Conservation (phyloP, 345 rosid species). For the Syzygium grande region DNA sequence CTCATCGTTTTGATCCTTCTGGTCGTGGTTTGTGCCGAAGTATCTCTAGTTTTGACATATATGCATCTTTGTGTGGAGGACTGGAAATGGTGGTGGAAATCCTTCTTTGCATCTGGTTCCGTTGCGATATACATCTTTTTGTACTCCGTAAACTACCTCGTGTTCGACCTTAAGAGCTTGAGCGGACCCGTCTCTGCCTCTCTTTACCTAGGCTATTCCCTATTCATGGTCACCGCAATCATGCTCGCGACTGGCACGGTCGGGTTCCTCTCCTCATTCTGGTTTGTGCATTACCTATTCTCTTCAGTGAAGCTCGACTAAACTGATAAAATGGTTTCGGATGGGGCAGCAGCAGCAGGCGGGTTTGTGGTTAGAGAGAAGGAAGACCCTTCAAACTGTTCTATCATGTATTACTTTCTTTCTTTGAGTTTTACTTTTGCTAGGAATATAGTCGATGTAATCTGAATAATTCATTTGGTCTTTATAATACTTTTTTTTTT, state of each 20-base stretch:
- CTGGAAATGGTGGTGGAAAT: constrained; percentile 27
- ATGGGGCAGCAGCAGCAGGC: background rate
- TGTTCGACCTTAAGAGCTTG: constrained; percentile 18
- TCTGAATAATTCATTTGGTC: constrained; percentile 2
- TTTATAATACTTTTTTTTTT: background rate
- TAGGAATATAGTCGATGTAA: background rate
- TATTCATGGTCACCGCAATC: constrained; percentile 16
- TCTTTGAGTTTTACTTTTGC: background rate
- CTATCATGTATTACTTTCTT: constrained; percentile 1
- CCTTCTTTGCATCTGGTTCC: constrained; percentile 19
- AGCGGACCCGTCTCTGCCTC: constrained; percentile 17
- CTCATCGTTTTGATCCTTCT: constrained; percentile 13
- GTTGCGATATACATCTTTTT: constrained; percentile 17
- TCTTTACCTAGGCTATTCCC: constrained; percentile 16
- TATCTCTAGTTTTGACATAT: constrained; percentile 18
- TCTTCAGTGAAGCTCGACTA: constrained; percentile 20
- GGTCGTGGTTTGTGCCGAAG: constrained; percentile 17
- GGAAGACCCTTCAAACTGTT: background rate
- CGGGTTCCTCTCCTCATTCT: constrained; percentile 22
- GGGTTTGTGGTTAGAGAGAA: background rate
- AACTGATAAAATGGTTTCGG: background rate
- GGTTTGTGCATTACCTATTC: constrained; percentile 20
- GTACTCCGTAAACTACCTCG: constrained; percentile 15
- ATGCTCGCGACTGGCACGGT: constrained; percentile 14
- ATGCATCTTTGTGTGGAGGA: constrained; percentile 21